Base-by-base conservation (phyloP, 148 eudicot genomes). In the Nepenthes mirabilis region DNA sequence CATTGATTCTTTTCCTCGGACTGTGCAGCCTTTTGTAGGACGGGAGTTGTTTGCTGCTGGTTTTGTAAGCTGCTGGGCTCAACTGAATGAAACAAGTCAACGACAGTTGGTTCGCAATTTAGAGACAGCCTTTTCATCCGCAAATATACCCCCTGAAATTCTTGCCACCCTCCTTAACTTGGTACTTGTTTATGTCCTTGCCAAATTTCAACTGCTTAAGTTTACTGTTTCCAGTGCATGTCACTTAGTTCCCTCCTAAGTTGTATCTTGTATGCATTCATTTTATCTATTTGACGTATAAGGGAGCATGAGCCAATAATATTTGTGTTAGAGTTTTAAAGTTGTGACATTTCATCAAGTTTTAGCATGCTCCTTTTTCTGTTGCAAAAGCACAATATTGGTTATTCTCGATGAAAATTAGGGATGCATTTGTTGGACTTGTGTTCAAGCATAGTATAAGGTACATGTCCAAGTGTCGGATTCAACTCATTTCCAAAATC, bases 61-160 rank as follows among this genome's bases (percentile, higher is more conserved):
- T 61, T 94, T 94, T 78, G 97, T 94, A 62, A 88, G 99, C 80
- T 94, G 99, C 70, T 93, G 99, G 99, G 84, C 97, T 52, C 79
- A 89, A 58, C 74, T 94, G 68, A 78, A 78, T 53, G 99, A 94
- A 70, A 68, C 78, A 56, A 79, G 91, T 82, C 97, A 86, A 77
- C 80, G 70, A 64, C 95, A 89, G 50, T 72, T 89, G 52, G 96
- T 94, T 34, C 78, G 95, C 53, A 87, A 83, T 68, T 72, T 94
- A 58, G 99, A 93, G 79, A 86, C 88, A 68, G 99, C 99, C 14
- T 94, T 93, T 76, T 94, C 99, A 64, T 89, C 99, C 53, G 95
- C 88, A 60, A 94, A 94, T 68, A 94, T 94, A 65, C 97, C 99
- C 47, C 95, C 90, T 57, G 99, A 94, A 69, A 89, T 94, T 70